phyloP scores from a whole-genome alignment of 192 early-diverging fungal species.

The Linnemannia zychae region DNA sequence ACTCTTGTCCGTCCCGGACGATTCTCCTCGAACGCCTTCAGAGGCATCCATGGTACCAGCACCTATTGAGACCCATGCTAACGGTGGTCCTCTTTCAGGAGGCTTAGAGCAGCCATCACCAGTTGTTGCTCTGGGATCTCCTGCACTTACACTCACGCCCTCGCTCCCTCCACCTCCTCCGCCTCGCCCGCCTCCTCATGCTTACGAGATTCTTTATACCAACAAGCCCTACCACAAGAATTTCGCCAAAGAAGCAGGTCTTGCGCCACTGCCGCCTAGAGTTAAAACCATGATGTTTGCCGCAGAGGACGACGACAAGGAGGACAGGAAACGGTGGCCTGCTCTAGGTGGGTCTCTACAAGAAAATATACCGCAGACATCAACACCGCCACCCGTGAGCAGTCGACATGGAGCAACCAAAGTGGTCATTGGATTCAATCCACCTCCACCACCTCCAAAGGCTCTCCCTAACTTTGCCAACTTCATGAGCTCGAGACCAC shows the following conservation, averaged over 20 bases:
- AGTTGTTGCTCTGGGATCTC: neutral
- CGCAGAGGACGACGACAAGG: constrained; percentile 14
- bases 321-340: constrained; percentile 3
- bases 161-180: constrained; percentile 36
- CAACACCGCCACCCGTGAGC: neutral
- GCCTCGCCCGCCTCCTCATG: constrained; percentile 34
- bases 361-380: neutral
- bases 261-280: constrained; percentile 34
- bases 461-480: constrained; percentile 14
- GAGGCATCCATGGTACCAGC: neutral
- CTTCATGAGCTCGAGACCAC: constrained; percentile 11
- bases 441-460: constrained; percentile 19
- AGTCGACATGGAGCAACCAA: constrained; percentile 2
- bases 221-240: constrained; percentile 54
- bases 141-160: neutral
- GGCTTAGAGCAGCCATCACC: neutral
- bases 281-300: neutral
- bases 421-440: constrained; percentile 15
- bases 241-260: constrained; percentile 44
- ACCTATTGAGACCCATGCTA: neutral
- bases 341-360: neutral
- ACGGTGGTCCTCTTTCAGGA: neutral
- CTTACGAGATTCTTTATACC: constrained; percentile 52
- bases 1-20: neutral
- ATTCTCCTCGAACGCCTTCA: neutral